These are phyloP conservation scores for Tolypocladium capitatum DNA, from an alignment of 2,329 filamentous ascomycete genomes.

Conservation along the genomic window DNA sequence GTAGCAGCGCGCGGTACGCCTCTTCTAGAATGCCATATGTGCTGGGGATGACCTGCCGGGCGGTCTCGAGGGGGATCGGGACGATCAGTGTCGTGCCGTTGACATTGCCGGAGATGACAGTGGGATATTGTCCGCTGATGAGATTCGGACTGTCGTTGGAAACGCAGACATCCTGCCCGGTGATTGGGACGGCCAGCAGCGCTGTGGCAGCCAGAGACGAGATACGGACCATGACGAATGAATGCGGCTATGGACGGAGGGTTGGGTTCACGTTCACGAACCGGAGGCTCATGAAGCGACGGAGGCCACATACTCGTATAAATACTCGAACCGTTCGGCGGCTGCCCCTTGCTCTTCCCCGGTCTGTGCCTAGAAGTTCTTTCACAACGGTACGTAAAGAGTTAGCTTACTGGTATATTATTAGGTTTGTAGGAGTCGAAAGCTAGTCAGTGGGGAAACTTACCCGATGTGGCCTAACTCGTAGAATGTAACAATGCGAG, in stretches of 20 bases:
- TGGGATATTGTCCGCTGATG: conserved; percentile 30
- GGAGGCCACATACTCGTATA: not conserved
- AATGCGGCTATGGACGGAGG: not conserved
- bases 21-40: conserved; percentile 35
- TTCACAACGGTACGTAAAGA: too few species aligned
- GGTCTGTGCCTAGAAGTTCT: too few species aligned
- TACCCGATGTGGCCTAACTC: too few species aligned
- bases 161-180: not conserved
- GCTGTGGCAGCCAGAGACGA: not conserved
- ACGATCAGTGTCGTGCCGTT: conserved; percentile 40
- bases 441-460: too few species aligned
- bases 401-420: too few species aligned
- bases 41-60: conserved; percentile 32
- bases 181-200: not conserved
- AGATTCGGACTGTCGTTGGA: conserved; percentile 22
- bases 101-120: conserved; percentile 35
- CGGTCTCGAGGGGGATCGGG: conserved; percentile 33
- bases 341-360: not conserved
- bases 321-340: too few species aligned
- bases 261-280: too few species aligned
- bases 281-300: not conserved
- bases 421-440: too few species aligned
- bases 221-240: not conserved
- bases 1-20: conserved; percentile 33
- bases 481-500: too few species aligned